phyloP scores from a whole-genome alignment of 129 eudicot species.

The Flaveria brownii region DNA sequence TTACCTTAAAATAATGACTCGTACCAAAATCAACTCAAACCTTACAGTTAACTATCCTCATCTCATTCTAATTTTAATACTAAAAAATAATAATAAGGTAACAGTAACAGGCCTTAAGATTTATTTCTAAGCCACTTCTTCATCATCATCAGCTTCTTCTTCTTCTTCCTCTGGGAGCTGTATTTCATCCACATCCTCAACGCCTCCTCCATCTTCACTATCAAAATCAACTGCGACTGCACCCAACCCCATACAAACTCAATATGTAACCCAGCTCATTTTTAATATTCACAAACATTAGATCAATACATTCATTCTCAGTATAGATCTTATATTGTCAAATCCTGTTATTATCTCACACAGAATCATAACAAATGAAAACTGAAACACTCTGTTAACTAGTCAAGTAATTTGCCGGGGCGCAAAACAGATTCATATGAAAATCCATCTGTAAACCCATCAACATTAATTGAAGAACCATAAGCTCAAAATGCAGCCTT shows the following conservation, averaged over 20 bases:
- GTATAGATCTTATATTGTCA: neutral
- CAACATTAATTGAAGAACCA: neutral
- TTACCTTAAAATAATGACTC: too few species aligned
- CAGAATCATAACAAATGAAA: neutral
- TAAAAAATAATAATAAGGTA: neutral
- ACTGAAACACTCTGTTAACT: neutral
- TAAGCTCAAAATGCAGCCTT: neutral
- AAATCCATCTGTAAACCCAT: neutral
- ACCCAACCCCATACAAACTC: constrained; percentile 13
- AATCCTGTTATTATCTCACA: neutral
- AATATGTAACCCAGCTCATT: too few species aligned
- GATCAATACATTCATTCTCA: neutral
- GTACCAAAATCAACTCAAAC: neutral
- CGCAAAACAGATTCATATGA: neutral
- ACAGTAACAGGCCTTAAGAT: neutral
- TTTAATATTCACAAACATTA: neutral
- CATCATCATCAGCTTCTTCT: constrained; percentile 35
- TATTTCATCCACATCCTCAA: constrained; percentile 71
- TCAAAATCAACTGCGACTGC: constrained; percentile 43
- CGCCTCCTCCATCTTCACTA: constrained; percentile 64
- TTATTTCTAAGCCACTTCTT: constrained; percentile 5
- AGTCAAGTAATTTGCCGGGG: neutral
- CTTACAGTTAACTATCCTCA: neutral
- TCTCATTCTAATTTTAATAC: neutral
- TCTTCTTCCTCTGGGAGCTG: constrained; percentile 47